Evolutionary conservation across 148 eudicot genomes (phyloP), one percentile per base, ranked within the genome.

Genomic region (Mesembryanthemum crystallinum): DNA sequence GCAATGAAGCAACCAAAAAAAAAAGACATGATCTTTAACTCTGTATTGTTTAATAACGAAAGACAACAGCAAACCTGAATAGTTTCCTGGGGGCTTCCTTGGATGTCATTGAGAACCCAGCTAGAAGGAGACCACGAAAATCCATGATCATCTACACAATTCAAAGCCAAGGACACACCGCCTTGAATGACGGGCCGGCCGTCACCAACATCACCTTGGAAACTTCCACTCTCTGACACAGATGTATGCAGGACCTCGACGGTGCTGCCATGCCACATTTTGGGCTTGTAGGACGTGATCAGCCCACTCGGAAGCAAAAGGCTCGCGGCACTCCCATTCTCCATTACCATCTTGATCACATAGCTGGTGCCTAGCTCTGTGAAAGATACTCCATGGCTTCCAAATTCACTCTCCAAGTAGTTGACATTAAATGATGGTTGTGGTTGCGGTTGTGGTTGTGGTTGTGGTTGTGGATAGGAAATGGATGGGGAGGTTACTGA

Each of bases 211-310:
- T 30, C 4, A 5, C 10, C 9, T 37, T n/a, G n/a, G n/a, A n/a
- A n/a, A n/a, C n/a, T n/a, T n/a, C 21, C 32, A 25, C 45, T 67
- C 51, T 79, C 83, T 0, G 92, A 85, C 5, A 91, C 98, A 4
- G 54, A 76, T 1, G 97, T 91, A 47, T 93, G 98, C 67, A 93
- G 85, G 63, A 93, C 81, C 80, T 93, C 98, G 32, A 87, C 83
- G 8, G 83, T 76, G 60, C 90, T 91, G 1, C 97, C 98, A 67
- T 91, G 90, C 97, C 98, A 91, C 92, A 93, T 89, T 67, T 79
- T 85, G 7, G 92, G 88, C 82, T 91, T 93, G 77, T 87, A 93
- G 0, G 98, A 94, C 0, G 97, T 91, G 82, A 91, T 82, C 27
- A 94, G 74, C 54, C 98, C 98, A 71, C 88, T 80, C 13, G 98